Evolutionary conservation across 306 rosid species (phyloP), one percentile per base, ranked within the genome.

Genomic region (Pyrus bretschneideri): DNA sequence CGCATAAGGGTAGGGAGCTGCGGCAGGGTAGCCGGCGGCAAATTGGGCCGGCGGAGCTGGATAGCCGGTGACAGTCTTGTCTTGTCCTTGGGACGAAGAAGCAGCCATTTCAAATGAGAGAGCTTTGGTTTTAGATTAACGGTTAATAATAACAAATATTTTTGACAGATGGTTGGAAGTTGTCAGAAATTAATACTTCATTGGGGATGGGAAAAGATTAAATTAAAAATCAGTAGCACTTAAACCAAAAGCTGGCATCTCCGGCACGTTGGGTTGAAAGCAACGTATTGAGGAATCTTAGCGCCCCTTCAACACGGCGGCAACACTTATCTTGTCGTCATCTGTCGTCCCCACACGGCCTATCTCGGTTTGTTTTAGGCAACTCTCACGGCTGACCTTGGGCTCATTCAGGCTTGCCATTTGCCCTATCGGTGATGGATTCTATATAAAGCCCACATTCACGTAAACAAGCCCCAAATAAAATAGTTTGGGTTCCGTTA

Each of bases 61-160:
- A 44, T 66, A 81, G 8, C 85, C 85, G 22, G 77, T 72, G 4
- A 77, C 79, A n/a, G 71, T 72, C 59, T 81, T 81, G 57, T 49
- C 54, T 2, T 46, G 9, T 23, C 65, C 15, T 72, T 67, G 51
- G 51, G 64, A 8, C 13, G 65, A 45, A 4, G 66, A 21, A 45
- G 83, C 74, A 58, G 83, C 74, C 83, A 80, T 80, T 58, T 27
- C 18, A 22, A 25, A 38, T 9, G 23, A 11, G 29, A 10, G 51
- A 38, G 6, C 6, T 49, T 49, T 13, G 5, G 19, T 27, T 14
- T 27, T 27, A 4, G 18, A 4, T 61, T 61, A 11, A 4, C 10
- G 25, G 11, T 58, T 58, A 23, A 58, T 58, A 60, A 60, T 25
- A 23, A 60, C 18, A 60, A 4, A 4, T 63, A 19, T 29, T 5